These are phyloP conservation scores for Myxozyma udenii DNA, from an alignment of 805 yeast genomes.

Conservation along the genomic window DNA sequence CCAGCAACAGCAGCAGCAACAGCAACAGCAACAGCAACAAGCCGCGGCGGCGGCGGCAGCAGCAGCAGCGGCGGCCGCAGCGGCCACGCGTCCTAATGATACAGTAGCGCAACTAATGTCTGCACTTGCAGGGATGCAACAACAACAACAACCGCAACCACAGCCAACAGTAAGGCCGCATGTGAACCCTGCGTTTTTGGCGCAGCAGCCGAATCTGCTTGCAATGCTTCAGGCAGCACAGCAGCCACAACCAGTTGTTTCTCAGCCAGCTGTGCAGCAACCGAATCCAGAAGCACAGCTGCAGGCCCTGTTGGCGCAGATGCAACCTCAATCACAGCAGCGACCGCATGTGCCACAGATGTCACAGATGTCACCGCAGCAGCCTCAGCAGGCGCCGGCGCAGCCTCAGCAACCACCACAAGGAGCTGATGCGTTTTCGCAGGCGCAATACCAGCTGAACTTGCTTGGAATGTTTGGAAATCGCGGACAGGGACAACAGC, in stretches of 20 bases:
- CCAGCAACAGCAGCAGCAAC: slow-evolving; percentile 4
- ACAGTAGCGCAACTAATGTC: neutral
- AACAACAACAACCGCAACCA: slow-evolving; percentile 2
- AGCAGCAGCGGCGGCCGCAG: slow-evolving; percentile 6
- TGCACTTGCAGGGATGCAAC: neutral
- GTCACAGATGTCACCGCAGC: neutral
- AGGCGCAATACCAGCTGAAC: slow-evolving; percentile 24
- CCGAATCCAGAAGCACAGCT: slow-evolving; percentile 4
- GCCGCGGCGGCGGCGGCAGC: neutral
- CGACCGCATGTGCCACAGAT: neutral
- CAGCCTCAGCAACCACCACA: slow-evolving; percentile 25
- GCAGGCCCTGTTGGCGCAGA: slow-evolving; percentile 5
- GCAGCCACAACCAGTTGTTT: slow-evolving; percentile 5
- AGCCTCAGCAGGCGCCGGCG: slow-evolving; percentile 10
- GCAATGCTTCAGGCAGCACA: slow-evolving; percentile 1
- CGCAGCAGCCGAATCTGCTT: slow-evolving; percentile 7
- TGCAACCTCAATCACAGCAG: slow-evolving; percentile 8
- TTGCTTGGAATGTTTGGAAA: slow-evolving; percentile 16
- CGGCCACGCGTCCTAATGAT: neutral
- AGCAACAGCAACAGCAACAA: slow-evolving; percentile 8
- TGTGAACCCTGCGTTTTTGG: slow-evolving; percentile 27
- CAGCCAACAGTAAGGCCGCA: slow-evolving; percentile 27
- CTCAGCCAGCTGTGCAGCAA: too few species aligned
- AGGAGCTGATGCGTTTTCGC: slow-evolving; percentile 15
- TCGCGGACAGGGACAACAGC: slow-evolving; percentile 9